Evolutionary conservation across 352 stramenopile species (phyloP), one percentile per base, ranked within the genome.

Genomic region (Globisporangium irregulare): DNA sequence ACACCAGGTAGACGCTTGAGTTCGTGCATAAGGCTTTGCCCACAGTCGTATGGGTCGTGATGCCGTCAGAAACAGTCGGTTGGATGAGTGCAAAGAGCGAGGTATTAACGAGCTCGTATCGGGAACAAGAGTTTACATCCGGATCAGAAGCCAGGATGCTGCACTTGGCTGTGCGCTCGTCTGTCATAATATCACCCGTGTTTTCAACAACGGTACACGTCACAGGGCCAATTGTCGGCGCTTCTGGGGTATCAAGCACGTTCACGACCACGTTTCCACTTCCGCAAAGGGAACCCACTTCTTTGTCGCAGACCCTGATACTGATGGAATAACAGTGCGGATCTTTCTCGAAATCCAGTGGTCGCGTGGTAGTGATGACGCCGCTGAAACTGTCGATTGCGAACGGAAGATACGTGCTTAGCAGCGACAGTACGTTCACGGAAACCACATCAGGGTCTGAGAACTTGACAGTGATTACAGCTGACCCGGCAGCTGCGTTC

Each of bases 261-360:
- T 2, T 55, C 4, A 86, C 62, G 10, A 53, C 74, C 9, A 90
- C 70, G 22, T 76, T 73, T 1, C 68, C 71, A 65, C 68, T 75
- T 0, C 74, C 78, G 59, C 82, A 88, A n/a, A 88, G 66, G 7
- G 53, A 71, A 0, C 59, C 25, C 2, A 75, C 46, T 0, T 54
- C n/a, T 20, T 61, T 62, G 25, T 90, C 82, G 29, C 82, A 90
- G 3, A 90, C 62, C n/a, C 71, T 72, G 1, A 90, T 62, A 4
- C 76, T 79, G 10, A 88, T 56, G 9, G 63, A 71, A 25, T 74
- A 87, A 14, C 3, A 73, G 0, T 57, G 66, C 24, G 64, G 60
- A 27, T 86, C 82, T 1, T 43, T 68, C 64, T 90, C 82, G 69
- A 75, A 90, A 61, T 90, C 78, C 6, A 88, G 27, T 5, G 71